Evolutionary conservation across 208 protist genomes (phyloP), one percentile per base, ranked within the genome.

Genomic region (Leishmania tropica): DNA sequence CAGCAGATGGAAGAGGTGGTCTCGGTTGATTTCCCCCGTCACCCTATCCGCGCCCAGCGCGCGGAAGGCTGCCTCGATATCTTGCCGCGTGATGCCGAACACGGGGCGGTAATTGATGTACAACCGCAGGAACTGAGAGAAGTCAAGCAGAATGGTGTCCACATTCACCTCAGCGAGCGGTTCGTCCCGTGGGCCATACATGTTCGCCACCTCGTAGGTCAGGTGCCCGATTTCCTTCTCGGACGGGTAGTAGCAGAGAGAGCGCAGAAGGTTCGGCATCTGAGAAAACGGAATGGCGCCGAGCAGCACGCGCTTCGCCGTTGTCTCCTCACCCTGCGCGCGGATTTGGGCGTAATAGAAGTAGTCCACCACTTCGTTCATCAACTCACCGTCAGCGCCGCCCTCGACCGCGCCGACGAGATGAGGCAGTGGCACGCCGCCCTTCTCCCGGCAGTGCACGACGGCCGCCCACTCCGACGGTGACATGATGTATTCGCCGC

Each of bases 321-420:
- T 98, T 15, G 97, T 98, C 73, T 98, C 95, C 87, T 99, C 98
- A 6, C 98, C 98, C 80, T 99, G 98, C 54, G 93, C 86, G 45
- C 95, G 88, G 80, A 99, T 98, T 81, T 99, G 98, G 4, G 98
- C 98, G 89, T 99, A 99, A 93, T 99, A 99, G 84, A 99, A 99
- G 90, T 99, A 99, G 83, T 99, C 96, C 62, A 98, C 87, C 76
- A 99, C 96, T 79, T 99, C 97, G 83, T 96, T 87, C 94, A 98
- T 98, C 73, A 99, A 85, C 53, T 92, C 83, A 5, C 97, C 97
- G 0, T 97, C 89, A 28, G 80, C 78, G 11, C 97, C 98, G 65
- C 98, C 98, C 81, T 99, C 96, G n/a, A 99, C 89, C 31, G 94
- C 87, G 77, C 85, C 83, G 62, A 97, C 86, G 37, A 98, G 94